These are phyloP conservation scores for Gracilaria vermiculophylla DNA, from an alignment of 23 red algal genomes.

Conservation along the genomic window DNA sequence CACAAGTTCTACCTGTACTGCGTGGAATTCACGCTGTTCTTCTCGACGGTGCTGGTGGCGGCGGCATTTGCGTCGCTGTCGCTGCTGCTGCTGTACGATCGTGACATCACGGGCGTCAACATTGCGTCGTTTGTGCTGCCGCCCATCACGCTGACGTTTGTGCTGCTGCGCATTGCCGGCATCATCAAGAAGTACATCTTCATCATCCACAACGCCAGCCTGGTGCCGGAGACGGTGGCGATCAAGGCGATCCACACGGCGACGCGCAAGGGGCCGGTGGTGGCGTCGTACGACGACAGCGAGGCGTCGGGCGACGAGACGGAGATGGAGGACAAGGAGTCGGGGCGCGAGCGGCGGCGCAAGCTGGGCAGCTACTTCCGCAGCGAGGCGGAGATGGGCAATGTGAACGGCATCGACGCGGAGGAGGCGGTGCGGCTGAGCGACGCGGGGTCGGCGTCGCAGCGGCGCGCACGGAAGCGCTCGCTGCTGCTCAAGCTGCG, in stretches of 20 bases:
- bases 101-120: constrained; percentile 9
- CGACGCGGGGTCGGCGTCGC: constrained; percentile 10
- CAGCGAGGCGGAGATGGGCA: constrained; percentile 42
- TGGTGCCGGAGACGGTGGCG: constrained; percentile 55
- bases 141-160: constrained; percentile 39
- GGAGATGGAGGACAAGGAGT: constrained; percentile 42
- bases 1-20: constrained; percentile 73
- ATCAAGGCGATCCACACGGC: constrained; percentile 56
- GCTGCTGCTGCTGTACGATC: constrained; percentile 27
- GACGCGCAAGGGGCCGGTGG: constrained; percentile 7
- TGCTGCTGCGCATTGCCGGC: constrained; percentile 55
- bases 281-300: constrained; percentile 9
- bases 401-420: constrained; percentile 21
- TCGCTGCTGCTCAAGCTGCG: constrained; percentile 11
- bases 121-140: constrained; percentile 56
- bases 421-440: constrained; percentile 5
- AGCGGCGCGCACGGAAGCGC: neutral
- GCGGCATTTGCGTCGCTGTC: constrained; percentile 37
- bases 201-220: constrained; percentile 65
- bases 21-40: constrained; percentile 71
- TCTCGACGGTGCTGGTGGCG: constrained; percentile 63
- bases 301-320: constrained; percentile 51
- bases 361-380: constrained; percentile 27
- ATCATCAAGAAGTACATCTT: constrained; percentile 75
- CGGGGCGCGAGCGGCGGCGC: constrained; percentile 31